Evolutionary conservation across 345 rosid genomes (phyloP).

Genomic region (Eucalyptus brandiana): DNA sequence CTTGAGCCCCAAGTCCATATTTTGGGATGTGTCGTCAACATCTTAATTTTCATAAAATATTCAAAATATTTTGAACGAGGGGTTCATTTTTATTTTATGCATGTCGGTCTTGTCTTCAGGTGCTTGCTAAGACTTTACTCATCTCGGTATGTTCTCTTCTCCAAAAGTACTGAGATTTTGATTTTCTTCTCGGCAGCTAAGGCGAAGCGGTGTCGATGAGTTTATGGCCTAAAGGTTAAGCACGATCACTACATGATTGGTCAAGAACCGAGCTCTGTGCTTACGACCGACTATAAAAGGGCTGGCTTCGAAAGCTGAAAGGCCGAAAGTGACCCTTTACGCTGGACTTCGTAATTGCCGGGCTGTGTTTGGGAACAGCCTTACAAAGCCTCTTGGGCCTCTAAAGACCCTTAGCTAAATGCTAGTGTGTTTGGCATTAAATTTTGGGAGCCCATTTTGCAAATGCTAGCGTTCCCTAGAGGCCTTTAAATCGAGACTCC

Average conservation of each 20-base stretch:
- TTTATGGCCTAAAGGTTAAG: neutral
- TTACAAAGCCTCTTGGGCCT: too few species aligned
- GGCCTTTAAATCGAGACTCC: too few species aligned
- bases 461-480: too few species aligned
- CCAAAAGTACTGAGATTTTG: neutral
- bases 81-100: neutral
- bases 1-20: neutral
- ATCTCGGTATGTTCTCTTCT: neutral
- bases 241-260: neutral
- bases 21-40: neutral
- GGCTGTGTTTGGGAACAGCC: too few species aligned
- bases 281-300: neutral
- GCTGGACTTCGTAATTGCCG: neutral
- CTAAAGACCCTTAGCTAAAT: too few species aligned
- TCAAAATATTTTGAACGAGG: neutral
- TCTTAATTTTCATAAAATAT: neutral
- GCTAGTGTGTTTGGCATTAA: too few species aligned
- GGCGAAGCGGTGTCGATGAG: too few species aligned
- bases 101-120: neutral
- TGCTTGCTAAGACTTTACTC: neutral
- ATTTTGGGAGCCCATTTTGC: too few species aligned
- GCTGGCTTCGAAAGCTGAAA: neutral
- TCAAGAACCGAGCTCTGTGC: neutral
- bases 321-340: neutral
- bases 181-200: too few species aligned